phyloP scores from a whole-genome alignment of 1,284 basidiomycete species.

The Schizophyllum amplum region DNA sequence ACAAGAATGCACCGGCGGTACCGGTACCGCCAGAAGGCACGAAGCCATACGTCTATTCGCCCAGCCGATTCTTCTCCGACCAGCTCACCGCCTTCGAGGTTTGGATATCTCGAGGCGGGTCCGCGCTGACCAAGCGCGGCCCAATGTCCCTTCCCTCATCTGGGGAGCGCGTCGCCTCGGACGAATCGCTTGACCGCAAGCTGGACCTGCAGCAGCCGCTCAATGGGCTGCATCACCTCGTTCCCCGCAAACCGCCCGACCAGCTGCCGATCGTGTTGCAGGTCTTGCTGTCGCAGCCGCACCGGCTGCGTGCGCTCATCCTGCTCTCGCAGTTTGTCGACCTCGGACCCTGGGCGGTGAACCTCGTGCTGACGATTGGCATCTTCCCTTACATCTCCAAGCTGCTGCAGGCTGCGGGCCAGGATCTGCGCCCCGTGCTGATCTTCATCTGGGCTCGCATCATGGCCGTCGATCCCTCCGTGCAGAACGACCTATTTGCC shows the following conservation, averaged over 20 bases:
- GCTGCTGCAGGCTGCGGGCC: slow-evolving; percentile 89
- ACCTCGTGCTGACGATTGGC: slow-evolving; percentile 94
- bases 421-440: slow-evolving; percentile 93
- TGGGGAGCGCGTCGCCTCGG: slow-evolving; percentile 20
- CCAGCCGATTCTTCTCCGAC: slow-evolving; percentile 94
- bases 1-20: slow-evolving; percentile 18
- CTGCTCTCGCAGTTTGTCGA: slow-evolving; percentile 98
- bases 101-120: slow-evolving; percentile 91
- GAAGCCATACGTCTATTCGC: slow-evolving; percentile 57
- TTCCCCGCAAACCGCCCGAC: slow-evolving; percentile 85
- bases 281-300: slow-evolving; percentile 93
- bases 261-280: slow-evolving; percentile 97
- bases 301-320: slow-evolving; percentile 91
- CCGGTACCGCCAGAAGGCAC: slow-evolving; percentile 12
- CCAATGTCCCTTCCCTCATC: slow-evolving; percentile 59
- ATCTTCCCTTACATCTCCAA: slow-evolving; percentile 99
- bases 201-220: slow-evolving; percentile 18
- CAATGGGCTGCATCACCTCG: slow-evolving; percentile 46
- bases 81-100: slow-evolving; percentile 97
- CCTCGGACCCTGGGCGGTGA: slow-evolving; percentile 97
- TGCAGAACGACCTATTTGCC: slow-evolving; percentile 86
- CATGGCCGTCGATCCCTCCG: slow-evolving; percentile 88
- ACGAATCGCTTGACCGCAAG: slow-evolving; percentile 6
- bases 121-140: slow-evolving; percentile 70
- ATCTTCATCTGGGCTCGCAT: slow-evolving; percentile 99